Conservation (phyloP, 495 filamentous ascomycete species). For the Xylaria bambusicola region DNA sequence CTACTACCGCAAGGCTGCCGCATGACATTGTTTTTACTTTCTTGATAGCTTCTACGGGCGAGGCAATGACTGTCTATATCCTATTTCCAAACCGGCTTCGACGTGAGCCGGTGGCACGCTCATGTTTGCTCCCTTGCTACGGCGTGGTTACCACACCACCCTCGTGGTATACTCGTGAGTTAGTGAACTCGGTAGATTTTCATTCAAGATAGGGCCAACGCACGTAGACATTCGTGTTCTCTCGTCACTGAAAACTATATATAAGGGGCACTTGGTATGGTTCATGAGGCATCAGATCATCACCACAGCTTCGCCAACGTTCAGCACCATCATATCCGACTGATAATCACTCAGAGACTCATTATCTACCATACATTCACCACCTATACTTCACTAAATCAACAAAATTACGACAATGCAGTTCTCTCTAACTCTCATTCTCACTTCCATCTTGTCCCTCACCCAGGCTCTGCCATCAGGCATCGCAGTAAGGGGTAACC, state of each 20-base stretch:
- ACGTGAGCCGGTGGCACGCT: neutral
- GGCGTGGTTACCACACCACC: neutral
- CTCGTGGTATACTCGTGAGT: neutral
- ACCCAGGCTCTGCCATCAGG: neutral
- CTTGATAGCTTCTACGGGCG: neutral
- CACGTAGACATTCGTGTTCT: neutral
- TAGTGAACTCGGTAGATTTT: neutral
- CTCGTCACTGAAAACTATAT: neutral
- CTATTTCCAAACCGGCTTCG: conserved; percentile 8
- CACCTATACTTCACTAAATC: no score
- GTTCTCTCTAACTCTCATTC: neutral
- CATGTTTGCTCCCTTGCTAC: neutral
- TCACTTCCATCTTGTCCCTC: conserved; percentile 3
- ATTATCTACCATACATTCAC: neutral
- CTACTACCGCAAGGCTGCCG: neutral
- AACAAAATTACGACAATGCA: conserved; percentile 9
- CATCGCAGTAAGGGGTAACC: neutral
- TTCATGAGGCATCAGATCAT: neutral
- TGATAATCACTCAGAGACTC: neutral
- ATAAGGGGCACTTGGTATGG: neutral
- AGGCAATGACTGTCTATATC: neutral
- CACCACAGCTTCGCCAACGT: no score
- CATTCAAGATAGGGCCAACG: neutral
- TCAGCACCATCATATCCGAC: no score
- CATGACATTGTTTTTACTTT: neutral